phyloP scores from a whole-genome alignment of 2,329 filamentous ascomycete species.

The Talaromyces sp. region DNA sequence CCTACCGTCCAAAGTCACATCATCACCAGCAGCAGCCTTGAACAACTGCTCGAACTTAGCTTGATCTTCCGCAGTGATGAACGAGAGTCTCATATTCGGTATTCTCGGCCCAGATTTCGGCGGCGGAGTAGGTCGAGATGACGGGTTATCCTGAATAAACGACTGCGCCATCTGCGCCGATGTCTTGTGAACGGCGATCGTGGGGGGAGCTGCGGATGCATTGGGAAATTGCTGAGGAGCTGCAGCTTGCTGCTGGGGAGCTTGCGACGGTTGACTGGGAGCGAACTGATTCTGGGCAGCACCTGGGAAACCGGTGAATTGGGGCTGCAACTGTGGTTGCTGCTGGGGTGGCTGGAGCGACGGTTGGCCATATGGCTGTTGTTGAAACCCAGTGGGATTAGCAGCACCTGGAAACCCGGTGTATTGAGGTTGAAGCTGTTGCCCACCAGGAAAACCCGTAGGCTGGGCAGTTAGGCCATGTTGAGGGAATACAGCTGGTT shows the following conservation, averaged over 20 bases:
- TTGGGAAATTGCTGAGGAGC: slow-evolving; percentile 39
- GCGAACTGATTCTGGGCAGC: slow-evolving; percentile 24
- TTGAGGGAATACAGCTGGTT: slow-evolving; percentile 34
- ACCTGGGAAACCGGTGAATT: slow-evolving; percentile 54
- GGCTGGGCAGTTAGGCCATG: slow-evolving; percentile 53
- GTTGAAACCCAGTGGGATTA: slow-evolving; percentile 38
- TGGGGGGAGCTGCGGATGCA: slow-evolving; percentile 37
- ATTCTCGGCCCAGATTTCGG: slow-evolving; percentile 64
- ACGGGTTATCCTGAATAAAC: slow-evolving; percentile 47
- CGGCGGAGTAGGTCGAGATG: slow-evolving; percentile 59
- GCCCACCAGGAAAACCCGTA: slow-evolving; percentile 49
- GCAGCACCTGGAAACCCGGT: slow-evolving; percentile 58
- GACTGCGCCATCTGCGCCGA: slow-evolving; percentile 61
- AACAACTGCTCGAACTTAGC: slow-evolving; percentile 96
- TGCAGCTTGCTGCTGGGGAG: slow-evolving; percentile 11
- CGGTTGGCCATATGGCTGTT: slow-evolving; percentile 25
- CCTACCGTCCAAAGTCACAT: slow-evolving; percentile 71
- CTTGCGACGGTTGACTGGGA: slow-evolving; percentile 21
- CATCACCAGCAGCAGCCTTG: slow-evolving; percentile 85
- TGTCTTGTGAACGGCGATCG: slow-evolving; percentile 55
- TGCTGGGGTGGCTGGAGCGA: slow-evolving; percentile 32
- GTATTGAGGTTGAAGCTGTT: slow-evolving; percentile 58
- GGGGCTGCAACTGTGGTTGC: slow-evolving; percentile 51
- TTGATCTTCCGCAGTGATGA: slow-evolving; percentile 92
- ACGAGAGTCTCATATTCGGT: slow-evolving; percentile 87